These are phyloP conservation scores for Articulospora tetracladia DNA, from an alignment of 495 filamentous ascomycete species.

Conservation along the genomic window DNA sequence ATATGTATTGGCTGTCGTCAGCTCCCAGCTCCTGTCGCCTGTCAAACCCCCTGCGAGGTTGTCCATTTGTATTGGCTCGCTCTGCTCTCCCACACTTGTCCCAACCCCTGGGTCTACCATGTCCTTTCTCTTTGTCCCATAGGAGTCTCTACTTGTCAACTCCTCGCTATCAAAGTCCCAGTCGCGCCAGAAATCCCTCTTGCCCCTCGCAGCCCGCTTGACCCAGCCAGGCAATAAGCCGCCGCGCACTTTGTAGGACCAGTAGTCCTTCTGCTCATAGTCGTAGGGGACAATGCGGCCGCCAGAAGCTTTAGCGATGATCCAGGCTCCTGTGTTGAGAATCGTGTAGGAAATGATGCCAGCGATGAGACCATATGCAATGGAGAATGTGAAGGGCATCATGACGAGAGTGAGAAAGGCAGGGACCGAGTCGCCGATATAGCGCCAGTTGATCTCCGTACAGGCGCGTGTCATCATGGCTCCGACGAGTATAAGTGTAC, in stretches of 20 bases:
- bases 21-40: constrained; percentile 10
- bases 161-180: constrained; percentile 23
- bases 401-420: constrained; percentile 75
- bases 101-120: constrained; percentile 1
- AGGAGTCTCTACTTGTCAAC: constrained; percentile 17
- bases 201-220: constrained; percentile 52
- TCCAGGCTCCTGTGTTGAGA: constrained; percentile 61
- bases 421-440: constrained; percentile 72
- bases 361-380: constrained; percentile 62
- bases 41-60: not conserved
- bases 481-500: constrained; percentile 75
- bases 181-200: constrained; percentile 61
- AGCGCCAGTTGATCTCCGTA: constrained; percentile 79
- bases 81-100: not conserved
- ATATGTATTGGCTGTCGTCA: not conserved
- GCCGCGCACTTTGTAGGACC: constrained; percentile 65
- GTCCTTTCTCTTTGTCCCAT: constrained; percentile 7
- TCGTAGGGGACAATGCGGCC: constrained; percentile 70
- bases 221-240: constrained; percentile 71
- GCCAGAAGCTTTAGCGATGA: constrained; percentile 57
- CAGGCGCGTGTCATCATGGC: constrained; percentile 74
- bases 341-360: constrained; percentile 71
- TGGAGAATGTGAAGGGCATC: constrained; percentile 84
- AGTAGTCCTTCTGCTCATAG: constrained; percentile 68
- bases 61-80: not conserved